Percentiles rank a stretch among this genome's conserved stretches.
Conservation (phyloP, 2,329 filamentous ascomycete genomes). For the Polychaeton citri region DNA sequence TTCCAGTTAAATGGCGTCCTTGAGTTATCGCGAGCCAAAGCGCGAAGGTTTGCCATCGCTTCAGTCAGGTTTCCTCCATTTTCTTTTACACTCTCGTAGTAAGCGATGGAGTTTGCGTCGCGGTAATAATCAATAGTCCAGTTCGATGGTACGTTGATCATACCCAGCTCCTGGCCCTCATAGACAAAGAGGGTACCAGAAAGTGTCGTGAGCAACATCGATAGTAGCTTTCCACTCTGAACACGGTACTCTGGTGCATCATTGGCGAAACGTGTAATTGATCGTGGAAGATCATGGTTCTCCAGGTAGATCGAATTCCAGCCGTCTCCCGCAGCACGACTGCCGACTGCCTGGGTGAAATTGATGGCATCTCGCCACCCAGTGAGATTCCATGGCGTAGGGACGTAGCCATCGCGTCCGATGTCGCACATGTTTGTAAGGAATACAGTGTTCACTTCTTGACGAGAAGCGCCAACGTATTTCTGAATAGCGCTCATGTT, state of each 20-base stretch:
- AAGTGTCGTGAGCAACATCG: slow-evolving; percentile 6
- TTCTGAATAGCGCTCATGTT: background rate
- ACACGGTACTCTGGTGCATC: slow-evolving; percentile 35
- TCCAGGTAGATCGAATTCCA: slow-evolving; percentile 54
- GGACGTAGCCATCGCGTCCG: too few relatives aligned
- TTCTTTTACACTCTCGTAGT: too few relatives aligned
- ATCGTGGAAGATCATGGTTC: slow-evolving; percentile 51
- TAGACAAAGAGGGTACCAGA: slow-evolving; percentile 45
- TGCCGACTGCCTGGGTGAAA: background rate
- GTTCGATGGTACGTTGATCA: slow-evolving; percentile 41
- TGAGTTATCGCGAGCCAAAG: slow-evolving; percentile 57
- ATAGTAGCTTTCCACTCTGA: slow-evolving; percentile 43
- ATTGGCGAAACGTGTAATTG: slow-evolving; percentile 41
- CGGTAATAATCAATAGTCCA: slow-evolving; percentile 47
- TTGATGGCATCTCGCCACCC: background rate
- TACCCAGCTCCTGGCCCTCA: slow-evolving; percentile 54
- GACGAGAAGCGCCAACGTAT: background rate
- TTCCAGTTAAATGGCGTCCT: slow-evolving; percentile 63
- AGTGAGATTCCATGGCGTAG: too few relatives aligned
- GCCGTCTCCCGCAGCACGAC: slow-evolving; percentile 18
- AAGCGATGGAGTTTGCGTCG: too few relatives aligned
- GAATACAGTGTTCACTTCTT: background rate
- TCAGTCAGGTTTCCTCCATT: too few relatives aligned
- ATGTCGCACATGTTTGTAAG: background rate
- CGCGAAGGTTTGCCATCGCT: too few relatives aligned